Conservation (phyloP, 768 basidiomycete species). For the Suillus lakei region DNA sequence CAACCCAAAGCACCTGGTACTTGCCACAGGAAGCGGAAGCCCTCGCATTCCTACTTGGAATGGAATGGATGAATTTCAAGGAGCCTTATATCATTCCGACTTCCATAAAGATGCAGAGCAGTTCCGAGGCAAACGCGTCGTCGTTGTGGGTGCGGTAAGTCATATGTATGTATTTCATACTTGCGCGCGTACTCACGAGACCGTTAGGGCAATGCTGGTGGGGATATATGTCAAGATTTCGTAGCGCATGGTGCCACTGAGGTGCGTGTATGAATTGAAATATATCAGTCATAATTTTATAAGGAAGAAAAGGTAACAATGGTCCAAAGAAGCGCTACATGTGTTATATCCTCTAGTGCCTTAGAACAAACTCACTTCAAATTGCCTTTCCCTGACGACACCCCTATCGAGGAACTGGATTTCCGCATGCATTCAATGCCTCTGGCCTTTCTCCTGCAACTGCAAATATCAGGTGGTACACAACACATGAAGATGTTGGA, state of each 20-base stretch:
- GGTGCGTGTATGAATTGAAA: neutral
- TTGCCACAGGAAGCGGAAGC: slow-evolving; percentile 1
- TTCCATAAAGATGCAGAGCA: slow-evolving; percentile 48
- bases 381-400: neutral
- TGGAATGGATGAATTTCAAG: slow-evolving; percentile 53
- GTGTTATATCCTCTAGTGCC: neutral
- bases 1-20: neutral
- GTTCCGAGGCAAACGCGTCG: slow-evolving; percentile 60
- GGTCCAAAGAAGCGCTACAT: slow-evolving; percentile 2
- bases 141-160: slow-evolving; percentile 52
- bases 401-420: neutral
- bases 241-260: slow-evolving; percentile 1
- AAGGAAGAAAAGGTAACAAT: neutral
- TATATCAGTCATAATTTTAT: neutral
- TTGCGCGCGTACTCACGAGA: neutral
- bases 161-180: neutral
- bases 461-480: neutral
- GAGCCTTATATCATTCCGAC: slow-evolving; percentile 53
- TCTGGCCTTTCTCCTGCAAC: neutral
- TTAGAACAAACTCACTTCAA: neutral
- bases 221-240: neutral
- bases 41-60: neutral
- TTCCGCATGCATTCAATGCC: neutral
- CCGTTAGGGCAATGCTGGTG: neutral
- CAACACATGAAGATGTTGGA: neutral